Percentiles rank a stretch among this genome's conserved stretches.
These are phyloP conservation scores for Claviceps spartinae DNA, from an alignment of 2,329 filamentous ascomycete genomes.

Conservation along the genomic window DNA sequence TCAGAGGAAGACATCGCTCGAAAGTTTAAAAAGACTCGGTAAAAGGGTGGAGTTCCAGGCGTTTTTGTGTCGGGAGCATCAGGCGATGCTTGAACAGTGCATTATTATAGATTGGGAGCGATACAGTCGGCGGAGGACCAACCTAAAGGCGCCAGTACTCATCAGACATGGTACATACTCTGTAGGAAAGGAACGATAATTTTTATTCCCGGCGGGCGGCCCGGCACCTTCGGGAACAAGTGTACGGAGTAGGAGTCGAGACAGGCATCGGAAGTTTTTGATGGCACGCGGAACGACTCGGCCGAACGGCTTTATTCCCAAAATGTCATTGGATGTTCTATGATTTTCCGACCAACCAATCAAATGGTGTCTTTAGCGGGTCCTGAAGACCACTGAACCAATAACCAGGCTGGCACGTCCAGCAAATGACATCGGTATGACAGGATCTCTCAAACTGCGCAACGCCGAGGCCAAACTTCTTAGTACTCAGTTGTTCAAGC, in stretches of 20 bases:
- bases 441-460: too few relatives aligned
- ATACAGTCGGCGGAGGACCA: neutral
- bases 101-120: neutral
- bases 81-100: neutral
- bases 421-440: neutral
- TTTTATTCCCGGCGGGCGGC: too few relatives aligned
- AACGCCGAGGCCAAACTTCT: neutral
- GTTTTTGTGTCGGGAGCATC: neutral
- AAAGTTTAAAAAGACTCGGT: conserved; percentile 32
- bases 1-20: conserved; percentile 47
- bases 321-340: neutral
- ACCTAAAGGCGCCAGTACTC: neutral
- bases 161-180: neutral
- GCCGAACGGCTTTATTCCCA: neutral
- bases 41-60: neutral
- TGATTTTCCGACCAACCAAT: neutral
- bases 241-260: neutral
- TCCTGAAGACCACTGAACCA: neutral
- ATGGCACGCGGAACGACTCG: neutral
- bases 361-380: neutral
- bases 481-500: neutral
- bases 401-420: neutral
- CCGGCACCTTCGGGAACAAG: too few relatives aligned
- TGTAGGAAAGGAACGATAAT: neutral
- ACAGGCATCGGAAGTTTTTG: neutral